A percentile compares a stretch with the other conserved stretches of the same genome.
These are phyloP conservation scores for Coccomyxa subellipsoidea DNA, from an alignment of 163 green algal species.

Conservation along the genomic window DNA sequence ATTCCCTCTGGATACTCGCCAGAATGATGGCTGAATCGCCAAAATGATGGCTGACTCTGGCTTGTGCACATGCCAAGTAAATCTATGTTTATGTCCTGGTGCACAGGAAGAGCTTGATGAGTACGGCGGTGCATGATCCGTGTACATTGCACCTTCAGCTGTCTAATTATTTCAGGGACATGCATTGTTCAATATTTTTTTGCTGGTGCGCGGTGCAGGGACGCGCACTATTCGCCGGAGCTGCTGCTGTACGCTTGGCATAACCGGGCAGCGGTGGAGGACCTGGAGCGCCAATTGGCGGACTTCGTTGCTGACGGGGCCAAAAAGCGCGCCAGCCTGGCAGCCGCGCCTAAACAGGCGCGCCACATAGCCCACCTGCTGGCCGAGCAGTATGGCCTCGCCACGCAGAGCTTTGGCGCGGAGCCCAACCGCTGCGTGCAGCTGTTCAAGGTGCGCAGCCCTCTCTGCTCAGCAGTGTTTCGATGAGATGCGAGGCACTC, in stretches of 20 bases:
- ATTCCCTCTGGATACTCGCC: too few relatives aligned
- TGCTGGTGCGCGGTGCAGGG: too few relatives aligned
- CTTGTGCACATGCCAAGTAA: too few relatives aligned
- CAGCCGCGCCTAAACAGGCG: constrained; percentile 5
- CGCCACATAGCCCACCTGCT: constrained; percentile 37
- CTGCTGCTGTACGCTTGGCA: constrained; percentile 14
- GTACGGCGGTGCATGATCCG: too few relatives aligned
- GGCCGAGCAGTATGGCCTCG: constrained; percentile 45
- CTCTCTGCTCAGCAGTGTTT: background rate
- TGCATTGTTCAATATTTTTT: too few relatives aligned
- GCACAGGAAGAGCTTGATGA: too few relatives aligned
- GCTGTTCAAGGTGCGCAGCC: constrained; percentile 30
- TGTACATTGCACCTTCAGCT: too few relatives aligned
- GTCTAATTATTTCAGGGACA: too few relatives aligned
- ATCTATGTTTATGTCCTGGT: too few relatives aligned
- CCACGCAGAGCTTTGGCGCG: constrained; percentile 21
- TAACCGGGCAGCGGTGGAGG: background rate
- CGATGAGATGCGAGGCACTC: too few relatives aligned
- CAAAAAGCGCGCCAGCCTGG: background rate
- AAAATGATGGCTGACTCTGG: too few relatives aligned
- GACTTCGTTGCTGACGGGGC: background rate
- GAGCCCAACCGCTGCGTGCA: constrained; percentile 35
- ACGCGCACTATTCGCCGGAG: background rate
- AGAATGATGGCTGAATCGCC: too few relatives aligned
- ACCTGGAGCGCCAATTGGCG: background rate